phyloP scores from a whole-genome alignment of 768 basidiomycete genomes.

The Trametopsis cervina region DNA sequence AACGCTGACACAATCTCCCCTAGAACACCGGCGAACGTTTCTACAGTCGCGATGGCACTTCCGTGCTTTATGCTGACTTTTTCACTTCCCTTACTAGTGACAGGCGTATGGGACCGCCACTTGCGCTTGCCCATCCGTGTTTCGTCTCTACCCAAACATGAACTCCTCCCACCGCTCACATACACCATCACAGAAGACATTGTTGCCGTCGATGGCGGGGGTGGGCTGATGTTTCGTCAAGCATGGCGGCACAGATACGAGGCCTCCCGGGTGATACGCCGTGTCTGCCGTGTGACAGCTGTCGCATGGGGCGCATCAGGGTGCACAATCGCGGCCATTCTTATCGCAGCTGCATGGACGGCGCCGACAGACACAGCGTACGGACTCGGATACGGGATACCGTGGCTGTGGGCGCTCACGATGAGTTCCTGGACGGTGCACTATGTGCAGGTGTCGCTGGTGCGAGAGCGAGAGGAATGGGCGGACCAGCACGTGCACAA shows the following conservation, averaged over 20 bases:
- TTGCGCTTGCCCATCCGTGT: slow-evolving; percentile 24
- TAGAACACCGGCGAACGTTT: slow-evolving; percentile 20
- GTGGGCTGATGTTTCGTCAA: slow-evolving; percentile 25
- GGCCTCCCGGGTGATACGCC: slow-evolving; percentile 21
- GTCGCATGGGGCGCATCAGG: slow-evolving; percentile 22
- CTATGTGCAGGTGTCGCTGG: slow-evolving; percentile 10
- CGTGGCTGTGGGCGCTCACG: slow-evolving; percentile 25
- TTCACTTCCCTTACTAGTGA: slow-evolving; percentile 23
- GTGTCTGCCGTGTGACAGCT: slow-evolving; percentile 18
- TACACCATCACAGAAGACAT: slow-evolving; percentile 27
- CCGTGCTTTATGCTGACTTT: slow-evolving; percentile 23
- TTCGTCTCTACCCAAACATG: slow-evolving; percentile 22
- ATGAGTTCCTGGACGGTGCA: slow-evolving; percentile 9
- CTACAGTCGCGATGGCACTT: slow-evolving; percentile 23
- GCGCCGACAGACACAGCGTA: slow-evolving; percentile 21
- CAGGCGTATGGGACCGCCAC: slow-evolving; percentile 20
- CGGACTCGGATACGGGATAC: slow-evolving; percentile 23
- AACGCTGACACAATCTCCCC: no score
- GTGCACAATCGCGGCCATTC: slow-evolving; percentile 13
- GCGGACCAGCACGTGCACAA: neutral
- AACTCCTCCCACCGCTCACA: slow-evolving; percentile 23
- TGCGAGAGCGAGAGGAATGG: slow-evolving; percentile 3
- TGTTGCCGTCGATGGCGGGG: slow-evolving; percentile 27
- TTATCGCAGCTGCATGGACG: slow-evolving; percentile 22
- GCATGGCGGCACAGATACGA: slow-evolving; percentile 27